Base-by-base conservation (phyloP, 176 grass and related monocot genomes). In the Ensete glaucum region DNA sequence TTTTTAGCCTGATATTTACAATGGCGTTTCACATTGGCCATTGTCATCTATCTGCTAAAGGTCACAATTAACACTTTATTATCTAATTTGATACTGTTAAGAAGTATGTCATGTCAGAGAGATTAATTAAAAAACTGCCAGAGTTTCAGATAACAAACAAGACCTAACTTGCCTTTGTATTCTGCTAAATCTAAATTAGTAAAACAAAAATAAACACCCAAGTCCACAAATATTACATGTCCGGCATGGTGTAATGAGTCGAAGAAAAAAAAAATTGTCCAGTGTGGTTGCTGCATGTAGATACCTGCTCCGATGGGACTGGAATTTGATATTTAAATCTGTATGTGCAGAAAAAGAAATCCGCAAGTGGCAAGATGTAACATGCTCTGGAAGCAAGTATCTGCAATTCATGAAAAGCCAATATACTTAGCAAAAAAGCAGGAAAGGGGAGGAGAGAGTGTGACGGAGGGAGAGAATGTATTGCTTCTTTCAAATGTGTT, bases 301-400 rank as follows among this genome's bases (percentile, higher is more conserved):
- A 65, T 65, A 91, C 94, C 94, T 93, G 86, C 90, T 98, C 52
- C 94, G 88, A 74, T 93, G 88, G 66, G 90, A 93, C 84, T 98
- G 94, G 66, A 98, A 98, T 82, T 91, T 98, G 72, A 98, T 93
- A 54, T 93, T 98, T 68, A 98, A 79, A 88, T 98, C 94, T 54
- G 85, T 83, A 85, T 98, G 90, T 11, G 90, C 90, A 85, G 90
- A 98, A 78, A 90, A 98, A 49, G 90, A 91, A 79, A 98, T 98
- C 48, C 88, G 77, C 88, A 98, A 55, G 70, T 80, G 81, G 53
- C 94, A 98, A 25, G 84, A 87, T 25, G 84, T 73, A 50, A 93
- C 85, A 78, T 98, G 90, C 53, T 91, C 88, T 8, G 88, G 90
- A 79, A 97, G 90, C 78, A 97, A 93, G 77, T 97, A 97, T 72